Evolutionary conservation across 176 grass and related monocot genomes (phyloP).

Genomic region (Tuctoria greenei): DNA sequence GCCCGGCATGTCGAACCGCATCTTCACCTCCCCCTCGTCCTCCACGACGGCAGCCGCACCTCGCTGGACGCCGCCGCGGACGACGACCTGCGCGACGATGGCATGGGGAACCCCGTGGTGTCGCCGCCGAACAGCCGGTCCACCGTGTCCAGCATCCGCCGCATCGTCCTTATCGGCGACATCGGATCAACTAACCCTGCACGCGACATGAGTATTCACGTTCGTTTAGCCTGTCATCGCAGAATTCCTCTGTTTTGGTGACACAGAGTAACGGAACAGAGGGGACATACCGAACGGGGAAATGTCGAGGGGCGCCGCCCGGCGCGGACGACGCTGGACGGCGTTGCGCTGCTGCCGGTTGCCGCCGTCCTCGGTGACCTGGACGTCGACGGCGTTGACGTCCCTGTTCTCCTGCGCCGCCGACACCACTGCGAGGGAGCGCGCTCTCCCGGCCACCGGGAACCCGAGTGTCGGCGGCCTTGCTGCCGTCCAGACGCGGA

Average conservation of each 20-base stretch:
- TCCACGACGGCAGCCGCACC: conserved; percentile 60
- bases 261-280: not conserved
- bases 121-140: conserved; percentile 89
- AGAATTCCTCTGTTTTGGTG: not conserved
- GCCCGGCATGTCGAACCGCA: conserved; percentile 80
- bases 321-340: conserved; percentile 52
- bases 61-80: conserved; percentile 29
- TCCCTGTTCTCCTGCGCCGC: conserved; percentile 61
- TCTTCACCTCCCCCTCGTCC: conserved; percentile 74
- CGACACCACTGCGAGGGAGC: conserved; percentile 24
- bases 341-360: conserved; percentile 28
- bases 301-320: conserved; percentile 27
- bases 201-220: not conserved
- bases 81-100: conserved; percentile 17
- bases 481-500: conserved; percentile 24
- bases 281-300: conserved; percentile 58
- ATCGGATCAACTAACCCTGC: conserved; percentile 65
- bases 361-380: conserved; percentile 33
- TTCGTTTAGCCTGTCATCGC: not conserved
- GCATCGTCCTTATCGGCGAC: conserved; percentile 81
- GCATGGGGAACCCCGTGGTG: conserved; percentile 41
- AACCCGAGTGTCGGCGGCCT: not conserved
- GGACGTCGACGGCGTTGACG: conserved; percentile 55
- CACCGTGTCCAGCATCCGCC: conserved; percentile 86
- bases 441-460: conserved; percentile 19